A percentile compares a stretch with the other conserved stretches of the same genome.
These are phyloP conservation scores for Trametes maxima DNA, from an alignment of 768 basidiomycete genomes.

Conservation along the genomic window DNA sequence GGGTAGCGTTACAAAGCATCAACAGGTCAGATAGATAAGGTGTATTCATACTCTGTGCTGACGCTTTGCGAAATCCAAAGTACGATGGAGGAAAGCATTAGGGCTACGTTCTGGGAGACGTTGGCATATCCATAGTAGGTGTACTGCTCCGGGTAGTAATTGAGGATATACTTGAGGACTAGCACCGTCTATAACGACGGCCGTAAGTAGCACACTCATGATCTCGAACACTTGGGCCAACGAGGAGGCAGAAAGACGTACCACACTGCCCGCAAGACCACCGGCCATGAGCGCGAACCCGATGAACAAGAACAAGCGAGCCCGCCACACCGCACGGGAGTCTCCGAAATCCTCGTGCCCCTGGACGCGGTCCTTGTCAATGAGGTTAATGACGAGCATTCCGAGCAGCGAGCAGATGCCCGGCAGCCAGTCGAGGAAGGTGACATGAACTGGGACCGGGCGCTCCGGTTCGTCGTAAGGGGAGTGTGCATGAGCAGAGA, in stretches of 20 bases:
- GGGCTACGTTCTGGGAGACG: slow-evolving; percentile 87
- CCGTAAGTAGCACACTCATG: background rate
- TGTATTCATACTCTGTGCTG: slow-evolving; percentile 91
- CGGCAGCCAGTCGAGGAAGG: slow-evolving; percentile 97
- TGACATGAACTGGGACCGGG: slow-evolving; percentile 76
- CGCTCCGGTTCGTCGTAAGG: slow-evolving; percentile 72
- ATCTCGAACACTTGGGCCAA: background rate
- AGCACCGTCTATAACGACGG: slow-evolving; percentile 65
- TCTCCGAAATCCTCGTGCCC: slow-evolving; percentile 83
- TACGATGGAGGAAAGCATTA: slow-evolving; percentile 84
- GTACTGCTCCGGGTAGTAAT: slow-evolving; percentile 71
- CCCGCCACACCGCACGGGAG: slow-evolving; percentile 86
- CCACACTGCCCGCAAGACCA: slow-evolving; percentile 94
- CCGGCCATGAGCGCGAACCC: slow-evolving; percentile 98
- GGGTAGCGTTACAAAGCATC: slow-evolving; percentile 2
- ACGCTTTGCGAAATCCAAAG: slow-evolving; percentile 91
- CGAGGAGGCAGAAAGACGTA: slow-evolving; percentile 45
- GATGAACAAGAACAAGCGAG: slow-evolving; percentile 87
- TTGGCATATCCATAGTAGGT: slow-evolving; percentile 93
- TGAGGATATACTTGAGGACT: slow-evolving; percentile 87
- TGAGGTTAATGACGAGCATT: slow-evolving; percentile 89
- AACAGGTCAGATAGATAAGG: slow-evolving; percentile 46
- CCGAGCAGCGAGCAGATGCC: slow-evolving; percentile 92
- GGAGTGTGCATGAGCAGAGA: slow-evolving; percentile 83
- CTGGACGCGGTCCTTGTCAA: slow-evolving; percentile 89